Percentiles rank a stretch among this genome's conserved stretches.
Evolutionary conservation across 805 yeast genomes (phyloP).

Genomic region (Sugiyamaella floridensis): DNA sequence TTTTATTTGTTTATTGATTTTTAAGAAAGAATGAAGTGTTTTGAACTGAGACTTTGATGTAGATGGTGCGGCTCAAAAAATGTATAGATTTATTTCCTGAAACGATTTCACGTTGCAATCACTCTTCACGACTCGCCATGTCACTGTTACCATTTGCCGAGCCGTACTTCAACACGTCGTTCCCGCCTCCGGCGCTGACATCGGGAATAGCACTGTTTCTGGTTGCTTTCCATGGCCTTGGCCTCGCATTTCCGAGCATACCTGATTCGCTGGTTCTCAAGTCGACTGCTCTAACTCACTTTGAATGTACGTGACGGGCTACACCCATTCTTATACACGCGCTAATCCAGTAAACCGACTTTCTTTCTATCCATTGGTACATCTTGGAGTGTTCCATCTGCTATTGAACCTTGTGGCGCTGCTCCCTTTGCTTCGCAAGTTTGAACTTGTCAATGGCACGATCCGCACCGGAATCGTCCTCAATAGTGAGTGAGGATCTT

Average conservation of each 20-base stretch:
- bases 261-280: slow-evolving; percentile 41
- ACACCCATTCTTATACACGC: no score
- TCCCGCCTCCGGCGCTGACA: slow-evolving; percentile 24
- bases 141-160: neutral
- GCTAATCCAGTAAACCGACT: slow-evolving; percentile 37
- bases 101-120: no score
- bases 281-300: slow-evolving; percentile 47
- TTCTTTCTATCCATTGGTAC: slow-evolving; percentile 71
- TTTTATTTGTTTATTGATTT: no score
- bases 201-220: slow-evolving; percentile 20
- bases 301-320: slow-evolving; percentile 36
- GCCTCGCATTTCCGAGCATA: slow-evolving; percentile 16
- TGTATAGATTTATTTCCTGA: neutral
- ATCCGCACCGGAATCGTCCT: slow-evolving; percentile 77
- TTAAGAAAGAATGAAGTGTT: no score
- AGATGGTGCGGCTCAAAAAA: neutral
- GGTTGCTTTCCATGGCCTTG: slow-evolving; percentile 10
- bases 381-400: slow-evolving; percentile 55
- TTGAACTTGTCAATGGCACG: slow-evolving; percentile 73
- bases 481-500: slow-evolving; percentile 35
- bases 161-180: slow-evolving; percentile 4
- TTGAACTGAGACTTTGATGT: neutral
- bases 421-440: slow-evolving; percentile 52
- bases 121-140: neutral
- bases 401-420: slow-evolving; percentile 51